phyloP scores from a whole-genome alignment of 495 filamentous ascomycete genomes.

The Friedmanniomyces simplex region DNA sequence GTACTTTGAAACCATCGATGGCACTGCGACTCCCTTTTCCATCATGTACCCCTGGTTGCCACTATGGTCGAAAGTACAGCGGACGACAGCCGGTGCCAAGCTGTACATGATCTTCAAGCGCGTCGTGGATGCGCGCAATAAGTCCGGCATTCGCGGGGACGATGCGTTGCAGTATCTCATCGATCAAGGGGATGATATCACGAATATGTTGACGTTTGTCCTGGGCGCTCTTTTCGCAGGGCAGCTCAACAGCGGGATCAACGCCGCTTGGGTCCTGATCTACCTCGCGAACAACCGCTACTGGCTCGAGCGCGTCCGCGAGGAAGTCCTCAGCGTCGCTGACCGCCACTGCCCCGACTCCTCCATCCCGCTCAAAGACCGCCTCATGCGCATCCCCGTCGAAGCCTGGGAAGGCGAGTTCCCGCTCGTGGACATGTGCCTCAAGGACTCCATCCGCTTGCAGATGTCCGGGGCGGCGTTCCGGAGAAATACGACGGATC shows the following conservation, averaged over 20 bases:
- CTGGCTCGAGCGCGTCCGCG: slow-evolving; percentile 33
- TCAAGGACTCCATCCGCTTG: slow-evolving; percentile 38
- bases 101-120: slow-evolving; percentile 35
- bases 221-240: slow-evolving; percentile 31
- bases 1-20: slow-evolving; percentile 30
- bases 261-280: slow-evolving; percentile 33
- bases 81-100: slow-evolving; percentile 27
- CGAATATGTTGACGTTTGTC: slow-evolving; percentile 33
- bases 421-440: slow-evolving; percentile 35
- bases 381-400: slow-evolving; percentile 32
- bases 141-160: slow-evolving; percentile 29
- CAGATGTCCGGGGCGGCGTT: slow-evolving; percentile 26
- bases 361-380: slow-evolving; percentile 30
- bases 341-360: slow-evolving; percentile 27
- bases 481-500: slow-evolving; percentile 31
- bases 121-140: slow-evolving; percentile 33
- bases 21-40: slow-evolving; percentile 20
- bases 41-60: slow-evolving; percentile 36
- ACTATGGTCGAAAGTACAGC: slow-evolving; percentile 24
- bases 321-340: slow-evolving; percentile 35
- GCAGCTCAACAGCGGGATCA: slow-evolving; percentile 37
- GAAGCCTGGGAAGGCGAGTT: slow-evolving; percentile 41
- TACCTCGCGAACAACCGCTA: slow-evolving; percentile 32
- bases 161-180: slow-evolving; percentile 40
- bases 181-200: slow-evolving; percentile 31